Conservation (phyloP, 176 grass and related monocot genomes). For the Triticum dicoccoides region DNA sequence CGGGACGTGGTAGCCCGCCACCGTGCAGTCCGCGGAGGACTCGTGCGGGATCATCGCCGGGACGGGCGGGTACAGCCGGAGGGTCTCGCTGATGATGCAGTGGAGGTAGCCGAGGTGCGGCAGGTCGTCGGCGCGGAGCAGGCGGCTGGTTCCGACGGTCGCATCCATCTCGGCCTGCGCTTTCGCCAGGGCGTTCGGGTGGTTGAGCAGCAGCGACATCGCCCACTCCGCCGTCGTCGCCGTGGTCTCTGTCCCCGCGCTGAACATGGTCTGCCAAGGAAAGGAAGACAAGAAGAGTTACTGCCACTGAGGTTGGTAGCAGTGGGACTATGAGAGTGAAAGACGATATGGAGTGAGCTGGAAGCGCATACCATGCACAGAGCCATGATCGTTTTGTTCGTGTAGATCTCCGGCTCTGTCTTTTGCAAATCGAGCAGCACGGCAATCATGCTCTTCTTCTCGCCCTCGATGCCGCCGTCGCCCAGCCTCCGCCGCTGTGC, state of each 20-base stretch:
- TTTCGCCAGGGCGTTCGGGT: neutral
- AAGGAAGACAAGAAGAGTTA: neutral
- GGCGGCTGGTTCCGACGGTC: neutral
- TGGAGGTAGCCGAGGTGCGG: conserved; percentile 28
- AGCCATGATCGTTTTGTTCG: conserved; percentile 35
- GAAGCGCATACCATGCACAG: conserved; percentile 20
- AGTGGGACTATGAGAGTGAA: no score
- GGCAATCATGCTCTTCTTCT: conserved; percentile 37
- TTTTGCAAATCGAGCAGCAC: conserved; percentile 42
- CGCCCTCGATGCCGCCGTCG: neutral
- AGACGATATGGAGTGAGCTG: no score
- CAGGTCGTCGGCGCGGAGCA: conserved; percentile 29
- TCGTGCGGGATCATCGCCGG: conserved; percentile 37
- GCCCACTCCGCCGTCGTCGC: conserved; percentile 42
- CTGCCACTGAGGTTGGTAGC: neutral
- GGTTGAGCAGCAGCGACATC: conserved; percentile 51
- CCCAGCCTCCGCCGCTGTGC: neutral
- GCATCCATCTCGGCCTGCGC: conserved; percentile 22
- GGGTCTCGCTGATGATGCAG: conserved; percentile 47
- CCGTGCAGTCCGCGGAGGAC: conserved; percentile 21
- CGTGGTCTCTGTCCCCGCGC: conserved; percentile 37
- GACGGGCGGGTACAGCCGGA: neutral
- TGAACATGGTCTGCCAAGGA: neutral
- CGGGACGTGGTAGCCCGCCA: conserved; percentile 5
- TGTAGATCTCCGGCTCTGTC: conserved; percentile 45